Conservation (phyloP, 768 basidiomycete genomes). For the Lyophyllum semitale region DNA sequence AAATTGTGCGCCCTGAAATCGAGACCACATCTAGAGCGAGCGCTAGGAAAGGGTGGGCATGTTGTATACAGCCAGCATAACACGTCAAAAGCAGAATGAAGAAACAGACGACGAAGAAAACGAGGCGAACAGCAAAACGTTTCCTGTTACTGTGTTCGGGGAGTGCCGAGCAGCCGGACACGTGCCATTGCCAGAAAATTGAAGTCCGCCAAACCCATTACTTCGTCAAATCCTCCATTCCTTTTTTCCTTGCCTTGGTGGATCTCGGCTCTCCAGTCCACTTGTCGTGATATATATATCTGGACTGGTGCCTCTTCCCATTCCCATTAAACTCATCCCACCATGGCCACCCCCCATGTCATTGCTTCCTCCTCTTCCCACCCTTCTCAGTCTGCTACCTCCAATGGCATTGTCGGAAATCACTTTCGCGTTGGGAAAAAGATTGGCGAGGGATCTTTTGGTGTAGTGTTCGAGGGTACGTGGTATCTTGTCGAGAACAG, state of each 20-base stretch:
- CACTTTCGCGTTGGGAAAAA: conserved; percentile 94
- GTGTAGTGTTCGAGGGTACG: conserved; percentile 94
- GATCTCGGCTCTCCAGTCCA: conserved; percentile 20
- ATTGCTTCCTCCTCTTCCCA: conserved; percentile 77
- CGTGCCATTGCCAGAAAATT: conserved; percentile 20
- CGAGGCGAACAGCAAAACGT: not conserved
- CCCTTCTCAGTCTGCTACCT: conserved; percentile 61
- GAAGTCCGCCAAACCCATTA: conserved; percentile 15
- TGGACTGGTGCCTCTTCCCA: conserved; percentile 23
- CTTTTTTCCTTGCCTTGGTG: conserved; percentile 17
- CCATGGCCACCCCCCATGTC: conserved; percentile 83
- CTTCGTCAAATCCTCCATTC: conserved; percentile 5
- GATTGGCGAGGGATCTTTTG: conserved; percentile 99
- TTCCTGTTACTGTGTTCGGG: conserved; percentile 3
- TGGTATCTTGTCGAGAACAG: not conserved
- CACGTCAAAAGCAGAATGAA: not conserved
- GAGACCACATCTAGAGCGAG: not conserved
- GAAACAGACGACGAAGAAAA: not conserved
- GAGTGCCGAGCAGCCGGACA: conserved; percentile 12
- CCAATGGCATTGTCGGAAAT: conserved; percentile 76
- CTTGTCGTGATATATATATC: conserved; percentile 18
- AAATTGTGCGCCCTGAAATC: not conserved
- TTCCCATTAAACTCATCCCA: conserved; percentile 10
- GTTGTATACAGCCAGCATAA: not conserved
- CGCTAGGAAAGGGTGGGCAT: not conserved